Evolutionary conservation across 495 filamentous ascomycete species (phyloP).

Genomic region (Hypoxylon subgilvum): DNA sequence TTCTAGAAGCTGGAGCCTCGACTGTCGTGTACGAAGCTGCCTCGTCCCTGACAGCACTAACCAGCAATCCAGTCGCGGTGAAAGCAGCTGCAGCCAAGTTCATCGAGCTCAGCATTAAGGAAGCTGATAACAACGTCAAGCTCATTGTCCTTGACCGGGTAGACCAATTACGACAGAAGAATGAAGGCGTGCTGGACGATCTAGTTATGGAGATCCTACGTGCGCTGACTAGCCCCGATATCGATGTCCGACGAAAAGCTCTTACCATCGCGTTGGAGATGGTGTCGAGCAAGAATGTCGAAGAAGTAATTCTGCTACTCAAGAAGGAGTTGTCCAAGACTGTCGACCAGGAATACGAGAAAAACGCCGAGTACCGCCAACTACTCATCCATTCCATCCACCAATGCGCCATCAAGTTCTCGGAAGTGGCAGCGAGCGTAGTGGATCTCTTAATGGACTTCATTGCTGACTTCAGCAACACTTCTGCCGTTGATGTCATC

Average conservation of each 20-base stretch:
- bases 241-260: constrained; percentile 94
- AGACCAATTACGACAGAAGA: constrained; percentile 86
- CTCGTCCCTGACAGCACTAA: constrained; percentile 93
- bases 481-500: constrained; percentile 96
- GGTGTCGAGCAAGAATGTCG: constrained; percentile 98
- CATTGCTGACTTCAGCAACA: constrained; percentile 97
- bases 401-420: constrained; percentile 97
- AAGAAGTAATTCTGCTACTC: constrained; percentile 92
- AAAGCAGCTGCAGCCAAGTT: constrained; percentile 96
- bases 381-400: constrained; percentile 96
- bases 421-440: constrained; percentile 94
- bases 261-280: constrained; percentile 92
- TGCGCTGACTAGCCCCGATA: constrained; percentile 93
- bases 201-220: constrained; percentile 97
- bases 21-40: constrained; percentile 98
- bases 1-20: constrained; percentile 88
- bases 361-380: constrained; percentile 97
- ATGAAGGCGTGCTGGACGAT: constrained; percentile 92
- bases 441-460: constrained; percentile 99
- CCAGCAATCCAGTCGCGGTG: constrained; percentile 95
- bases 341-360: constrained; percentile 97
- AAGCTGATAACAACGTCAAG: constrained; percentile 98
- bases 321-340: constrained; percentile 99
- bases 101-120: constrained; percentile 94
- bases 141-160: constrained; percentile 96